Conservation (phyloP, 192 early-diverging fungal species). For the Coemansia sp. region DNA sequence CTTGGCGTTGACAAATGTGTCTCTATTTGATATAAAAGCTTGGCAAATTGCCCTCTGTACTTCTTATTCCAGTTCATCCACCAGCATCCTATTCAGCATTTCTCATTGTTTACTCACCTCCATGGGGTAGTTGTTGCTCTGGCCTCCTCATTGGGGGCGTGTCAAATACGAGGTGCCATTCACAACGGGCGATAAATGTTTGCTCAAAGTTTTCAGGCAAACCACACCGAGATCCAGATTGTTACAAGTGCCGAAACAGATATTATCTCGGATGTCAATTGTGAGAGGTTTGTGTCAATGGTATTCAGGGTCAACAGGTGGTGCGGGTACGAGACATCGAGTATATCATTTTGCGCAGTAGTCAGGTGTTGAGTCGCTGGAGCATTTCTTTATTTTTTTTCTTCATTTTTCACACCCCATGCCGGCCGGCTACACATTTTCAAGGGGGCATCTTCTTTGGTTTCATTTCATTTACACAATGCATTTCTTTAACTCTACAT, state of each 20-base stretch:
- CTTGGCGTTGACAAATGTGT: background rate
- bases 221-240: background rate
- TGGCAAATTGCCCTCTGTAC: background rate
- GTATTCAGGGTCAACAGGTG: background rate
- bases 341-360: background rate
- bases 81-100: too few relatives aligned
- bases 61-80: too few relatives aligned
- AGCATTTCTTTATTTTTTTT: background rate
- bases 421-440: background rate
- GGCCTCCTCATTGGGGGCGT: too few relatives aligned
- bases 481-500: background rate
- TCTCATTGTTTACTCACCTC: too few relatives aligned
- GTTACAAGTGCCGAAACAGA: background rate
- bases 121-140: too few relatives aligned
- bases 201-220: background rate
- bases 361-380: background rate
- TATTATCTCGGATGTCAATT: background rate
- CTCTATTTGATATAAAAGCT: background rate
- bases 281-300: background rate
- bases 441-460: background rate
- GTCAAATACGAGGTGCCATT: too few relatives aligned
- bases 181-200: background rate
- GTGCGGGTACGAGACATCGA: background rate
- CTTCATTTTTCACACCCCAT: background rate
- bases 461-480: background rate